These are phyloP conservation scores for Monosporascus sp. DNA, from an alignment of 2,329 filamentous ascomycete species.

Conservation along the genomic window DNA sequence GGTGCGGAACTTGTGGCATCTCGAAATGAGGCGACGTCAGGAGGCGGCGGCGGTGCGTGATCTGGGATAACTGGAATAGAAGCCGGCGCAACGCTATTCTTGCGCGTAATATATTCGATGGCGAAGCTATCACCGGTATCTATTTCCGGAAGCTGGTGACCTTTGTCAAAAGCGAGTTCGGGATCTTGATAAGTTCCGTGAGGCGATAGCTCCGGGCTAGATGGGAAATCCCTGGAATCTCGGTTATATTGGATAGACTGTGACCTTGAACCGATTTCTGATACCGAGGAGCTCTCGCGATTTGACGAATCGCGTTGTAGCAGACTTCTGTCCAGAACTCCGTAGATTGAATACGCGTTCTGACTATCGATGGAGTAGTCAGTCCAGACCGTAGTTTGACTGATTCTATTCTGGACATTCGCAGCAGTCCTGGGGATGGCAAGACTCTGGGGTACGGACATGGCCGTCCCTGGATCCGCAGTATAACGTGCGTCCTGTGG, in stretches of 20 bases:
- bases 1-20: constrained; percentile 24
- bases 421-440: constrained; percentile 40
- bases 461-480: constrained; percentile 21
- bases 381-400: constrained; percentile 55
- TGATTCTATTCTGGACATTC: constrained; percentile 40
- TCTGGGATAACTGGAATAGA: constrained; percentile 33
- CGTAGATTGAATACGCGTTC: constrained; percentile 32
- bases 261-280: constrained; percentile 22
- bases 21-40: constrained; percentile 24
- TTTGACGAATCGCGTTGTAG: constrained; percentile 17
- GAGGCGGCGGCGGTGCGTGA: constrained; percentile 47
- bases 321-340: constrained; percentile 15
- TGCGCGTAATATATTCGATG: constrained; percentile 38
- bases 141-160: constrained; percentile 42
- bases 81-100: constrained; percentile 13
- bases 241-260: constrained; percentile 22
- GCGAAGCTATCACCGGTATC: constrained; percentile 47
- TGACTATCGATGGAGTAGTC: constrained; percentile 53
- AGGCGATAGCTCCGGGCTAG: constrained; percentile 28
- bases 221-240: constrained; percentile 20
- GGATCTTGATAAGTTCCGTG: constrained; percentile 22
- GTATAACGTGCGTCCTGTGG: constrained; percentile 20
- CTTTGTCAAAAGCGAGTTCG: constrained; percentile 17
- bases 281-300: constrained; percentile 20
- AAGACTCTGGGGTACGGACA: constrained; percentile 39